Conservation (phyloP, 139 green algal species). For the Auxenochlorella pyrenoidosa region DNA sequence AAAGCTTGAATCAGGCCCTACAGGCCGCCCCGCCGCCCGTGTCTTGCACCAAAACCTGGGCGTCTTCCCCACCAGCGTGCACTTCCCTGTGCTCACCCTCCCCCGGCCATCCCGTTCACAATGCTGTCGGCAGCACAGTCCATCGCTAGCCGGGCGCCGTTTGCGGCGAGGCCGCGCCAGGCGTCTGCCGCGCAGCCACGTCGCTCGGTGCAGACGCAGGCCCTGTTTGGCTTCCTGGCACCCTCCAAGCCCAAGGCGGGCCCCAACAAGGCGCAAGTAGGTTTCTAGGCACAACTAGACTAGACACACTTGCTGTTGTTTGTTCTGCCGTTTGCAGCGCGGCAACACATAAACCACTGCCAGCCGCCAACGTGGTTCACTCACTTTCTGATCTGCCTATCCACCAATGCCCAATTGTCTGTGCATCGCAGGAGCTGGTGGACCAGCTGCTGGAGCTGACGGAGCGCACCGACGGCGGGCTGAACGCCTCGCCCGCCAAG, state of each 20-base stretch:
- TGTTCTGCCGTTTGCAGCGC: not conserved
- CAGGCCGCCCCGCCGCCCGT: too few species aligned
- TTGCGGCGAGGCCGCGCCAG: not conserved
- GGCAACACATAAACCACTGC: too few species aligned
- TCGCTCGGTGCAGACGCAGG: not conserved
- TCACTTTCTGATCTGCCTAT: too few species aligned
- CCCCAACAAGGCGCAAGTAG: constrained; percentile 5
- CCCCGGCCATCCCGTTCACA: not conserved
- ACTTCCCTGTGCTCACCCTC: not conserved
- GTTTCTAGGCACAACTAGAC: not conserved
- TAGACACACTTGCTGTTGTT: not conserved
- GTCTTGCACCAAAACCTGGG: too few species aligned
- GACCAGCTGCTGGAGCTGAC: constrained; percentile 33
- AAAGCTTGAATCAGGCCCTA: too few species aligned
- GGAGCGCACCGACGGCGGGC: constrained; percentile 24
- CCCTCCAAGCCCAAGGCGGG: constrained; percentile 14
- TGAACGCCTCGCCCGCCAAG: constrained; percentile 6
- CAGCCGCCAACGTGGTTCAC: not conserved
- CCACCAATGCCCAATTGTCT: not conserved
- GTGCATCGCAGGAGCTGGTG: constrained; percentile 6
- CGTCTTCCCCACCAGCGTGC: not conserved
- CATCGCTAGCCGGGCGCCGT: constrained; percentile 1
- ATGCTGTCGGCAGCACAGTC: constrained; percentile 3
- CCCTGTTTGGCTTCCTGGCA: constrained; percentile 17
- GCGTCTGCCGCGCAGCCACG: not conserved